Evolutionary conservation across 1,284 basidiomycete genomes (phyloP).

Genomic region (Volvariella volvacea): DNA sequence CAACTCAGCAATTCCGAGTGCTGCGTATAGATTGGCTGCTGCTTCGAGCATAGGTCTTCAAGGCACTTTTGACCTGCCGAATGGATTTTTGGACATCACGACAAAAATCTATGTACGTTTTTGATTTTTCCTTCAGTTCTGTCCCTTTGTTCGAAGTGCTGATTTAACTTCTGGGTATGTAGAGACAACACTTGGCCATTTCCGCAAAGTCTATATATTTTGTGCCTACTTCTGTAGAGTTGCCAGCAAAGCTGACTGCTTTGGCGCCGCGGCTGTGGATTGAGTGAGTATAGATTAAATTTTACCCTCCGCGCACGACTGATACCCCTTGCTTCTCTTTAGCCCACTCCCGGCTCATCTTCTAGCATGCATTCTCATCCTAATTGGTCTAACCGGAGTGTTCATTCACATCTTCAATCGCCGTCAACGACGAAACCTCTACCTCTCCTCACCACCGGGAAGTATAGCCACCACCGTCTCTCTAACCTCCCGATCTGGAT

Average conservation of each 20-base stretch:
- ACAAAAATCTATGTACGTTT: slow-evolving; percentile 41
- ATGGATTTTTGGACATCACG: slow-evolving; percentile 47
- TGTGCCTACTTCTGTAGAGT: slow-evolving; percentile 24
- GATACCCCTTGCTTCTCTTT: background rate
- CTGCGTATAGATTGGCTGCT: slow-evolving; percentile 45
- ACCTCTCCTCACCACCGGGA: slow-evolving; percentile 51
- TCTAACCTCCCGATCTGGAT: slow-evolving; percentile 54
- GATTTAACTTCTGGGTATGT: background rate
- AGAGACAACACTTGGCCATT: slow-evolving; percentile 50
- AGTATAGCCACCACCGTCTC: slow-evolving; percentile 49
- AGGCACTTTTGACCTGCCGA: slow-evolving; percentile 36
- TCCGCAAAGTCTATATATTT: slow-evolving; percentile 54
- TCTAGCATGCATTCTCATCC: slow-evolving; percentile 40
- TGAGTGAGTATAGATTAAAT: slow-evolving; percentile 34
- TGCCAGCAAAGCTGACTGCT: slow-evolving; percentile 31
- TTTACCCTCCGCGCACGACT: background rate
- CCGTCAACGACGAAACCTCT: slow-evolving; percentile 36
- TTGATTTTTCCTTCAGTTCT: too few species aligned
- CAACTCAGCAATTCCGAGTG: slow-evolving; percentile 41
- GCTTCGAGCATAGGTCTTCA: slow-evolving; percentile 30
- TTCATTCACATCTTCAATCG: slow-evolving; percentile 40
- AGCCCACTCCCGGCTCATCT: slow-evolving; percentile 44
- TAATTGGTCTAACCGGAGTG: slow-evolving; percentile 38
- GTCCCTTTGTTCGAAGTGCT: too few species aligned
- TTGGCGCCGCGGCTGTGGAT: slow-evolving; percentile 43